Conservation (phyloP, 202 grass and related monocot genomes). For the Schoenoplectus triqueter region DNA sequence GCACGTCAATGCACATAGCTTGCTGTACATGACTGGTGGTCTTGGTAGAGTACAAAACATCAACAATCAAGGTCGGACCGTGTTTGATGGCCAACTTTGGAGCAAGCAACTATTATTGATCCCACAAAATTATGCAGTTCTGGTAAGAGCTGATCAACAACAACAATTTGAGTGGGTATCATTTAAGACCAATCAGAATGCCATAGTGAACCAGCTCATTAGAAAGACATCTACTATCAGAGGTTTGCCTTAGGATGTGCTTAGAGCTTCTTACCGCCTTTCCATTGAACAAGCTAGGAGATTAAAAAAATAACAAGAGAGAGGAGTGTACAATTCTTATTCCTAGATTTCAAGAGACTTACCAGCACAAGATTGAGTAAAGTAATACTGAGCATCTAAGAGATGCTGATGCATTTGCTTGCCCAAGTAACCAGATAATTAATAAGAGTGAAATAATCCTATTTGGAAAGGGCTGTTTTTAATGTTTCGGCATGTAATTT, state of each 20-base stretch:
- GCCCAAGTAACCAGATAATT: not conserved
- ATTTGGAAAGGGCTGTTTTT: not conserved
- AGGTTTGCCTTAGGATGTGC: conserved; percentile 40
- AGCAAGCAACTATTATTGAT: conserved; percentile 37
- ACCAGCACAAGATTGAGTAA: not conserved
- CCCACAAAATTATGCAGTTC: conserved; percentile 36
- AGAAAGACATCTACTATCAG: conserved; percentile 42
- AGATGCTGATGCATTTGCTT: not conserved
- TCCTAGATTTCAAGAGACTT: not conserved
- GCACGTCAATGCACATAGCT: conserved; percentile 45
- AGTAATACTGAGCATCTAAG: not conserved
- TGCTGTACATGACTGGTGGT: conserved; percentile 44
- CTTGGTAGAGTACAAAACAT: conserved; percentile 43
- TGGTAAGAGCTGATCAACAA: conserved; percentile 19
- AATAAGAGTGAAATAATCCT: not conserved
- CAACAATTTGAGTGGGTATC: too few species aligned
- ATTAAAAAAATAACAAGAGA: conserved; percentile 36
- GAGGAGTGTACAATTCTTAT: conserved; percentile 36
- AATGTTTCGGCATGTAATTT: not conserved
- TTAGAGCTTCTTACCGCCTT: conserved; percentile 35
- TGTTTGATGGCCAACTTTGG: conserved; percentile 44
- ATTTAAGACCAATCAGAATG: conserved; percentile 28
- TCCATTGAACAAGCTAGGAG: conserved; percentile 38
- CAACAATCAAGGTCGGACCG: conserved; percentile 40
- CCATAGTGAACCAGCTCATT: conserved; percentile 38